Evolutionary conservation across 2,329 filamentous ascomycete genomes (phyloP).

Genomic region (Fusarium sp.): DNA sequence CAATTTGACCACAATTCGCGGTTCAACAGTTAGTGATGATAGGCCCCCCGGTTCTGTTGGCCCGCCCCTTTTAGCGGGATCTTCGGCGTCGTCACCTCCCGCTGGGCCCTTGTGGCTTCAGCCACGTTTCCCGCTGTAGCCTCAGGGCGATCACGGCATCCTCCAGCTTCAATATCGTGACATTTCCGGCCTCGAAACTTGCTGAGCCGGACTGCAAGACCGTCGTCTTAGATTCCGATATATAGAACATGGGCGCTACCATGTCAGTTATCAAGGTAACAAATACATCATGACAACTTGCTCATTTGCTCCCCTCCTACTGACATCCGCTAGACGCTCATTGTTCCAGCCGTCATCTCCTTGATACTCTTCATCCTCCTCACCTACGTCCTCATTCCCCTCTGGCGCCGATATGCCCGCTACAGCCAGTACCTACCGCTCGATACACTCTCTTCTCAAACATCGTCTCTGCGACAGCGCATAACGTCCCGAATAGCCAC

Average conservation of each 20-base stretch:
- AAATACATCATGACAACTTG: conserved; percentile 14
- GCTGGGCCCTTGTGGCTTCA: conserved; percentile 14
- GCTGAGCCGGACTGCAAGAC: neutral
- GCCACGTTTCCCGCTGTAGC: conserved; percentile 28
- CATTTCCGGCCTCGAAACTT: neutral
- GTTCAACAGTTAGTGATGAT: neutral
- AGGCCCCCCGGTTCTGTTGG: conserved; percentile 4
- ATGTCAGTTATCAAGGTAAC: conserved; percentile 49
- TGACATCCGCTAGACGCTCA: conserved; percentile 65
- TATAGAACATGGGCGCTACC: conserved; percentile 45
- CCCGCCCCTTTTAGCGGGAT: conserved; percentile 32
- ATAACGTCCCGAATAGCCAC: conserved; percentile 47
- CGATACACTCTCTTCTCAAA: conserved; percentile 68
- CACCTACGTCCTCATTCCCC: conserved; percentile 71
- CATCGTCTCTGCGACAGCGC: conserved; percentile 62
- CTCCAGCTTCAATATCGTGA: conserved; percentile 15
- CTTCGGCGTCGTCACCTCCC: conserved; percentile 33
- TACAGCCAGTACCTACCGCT: conserved; percentile 80
- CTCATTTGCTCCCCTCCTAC: neutral
- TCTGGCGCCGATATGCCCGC: conserved; percentile 75
- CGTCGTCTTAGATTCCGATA: neutral
- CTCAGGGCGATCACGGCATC: conserved; percentile 14
- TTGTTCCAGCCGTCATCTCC: conserved; percentile 76
- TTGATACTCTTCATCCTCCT: conserved; percentile 73
- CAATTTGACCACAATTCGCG: too few species aligned